Base-by-base conservation (phyloP, 345 rosid species). In the Psidium friedrichsthalianum region DNA sequence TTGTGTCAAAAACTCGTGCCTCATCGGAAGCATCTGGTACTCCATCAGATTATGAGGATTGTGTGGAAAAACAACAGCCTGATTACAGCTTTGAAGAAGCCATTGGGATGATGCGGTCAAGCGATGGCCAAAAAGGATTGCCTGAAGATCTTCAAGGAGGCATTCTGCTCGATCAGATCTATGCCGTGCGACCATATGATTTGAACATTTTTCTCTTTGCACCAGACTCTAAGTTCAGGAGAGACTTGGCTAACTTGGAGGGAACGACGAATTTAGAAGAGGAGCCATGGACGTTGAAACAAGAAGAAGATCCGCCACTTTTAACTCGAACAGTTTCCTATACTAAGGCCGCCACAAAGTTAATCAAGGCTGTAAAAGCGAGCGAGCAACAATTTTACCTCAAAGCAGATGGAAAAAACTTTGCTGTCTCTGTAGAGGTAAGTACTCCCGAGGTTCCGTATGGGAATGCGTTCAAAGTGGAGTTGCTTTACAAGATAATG, bases 401-500 rank as follows among this genome's bases (percentile, higher is more conserved):
- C 74, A 94, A 88, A 89, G 98, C 94, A 5, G 88, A 87, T 86
- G 95, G 94, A 58, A 85, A 74, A 56, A 90, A 91, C 58, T 95
- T 93, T 90, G 94, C 90, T 52, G 82, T 95, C 64, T 84, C 87
- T 51, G 86, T 91, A 84, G 88, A 85, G 89, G 96, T 93, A 27
- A 92, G 92, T 84, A 95, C 97, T 54, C 98, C 98, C 1, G 96
- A 93, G 59, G 98, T 93, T 90, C 99, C 98, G 20, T 94, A 90
- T 86, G 99, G 99, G 56, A 89, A 86, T 76, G 88, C 93, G 55
- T 97, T 97, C 86, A 91, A 85, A 83, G 82, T 95, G 53, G 91
- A 94, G 90, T 87, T 95, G 89, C 95, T 97, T 80, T 97, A 97
- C 94, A 94, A 93, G 92, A 92, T 97, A 55, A 59, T 89, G 82